Base-by-base conservation (phyloP, 139 green algal species). In the Micromonas commoda region DNA sequence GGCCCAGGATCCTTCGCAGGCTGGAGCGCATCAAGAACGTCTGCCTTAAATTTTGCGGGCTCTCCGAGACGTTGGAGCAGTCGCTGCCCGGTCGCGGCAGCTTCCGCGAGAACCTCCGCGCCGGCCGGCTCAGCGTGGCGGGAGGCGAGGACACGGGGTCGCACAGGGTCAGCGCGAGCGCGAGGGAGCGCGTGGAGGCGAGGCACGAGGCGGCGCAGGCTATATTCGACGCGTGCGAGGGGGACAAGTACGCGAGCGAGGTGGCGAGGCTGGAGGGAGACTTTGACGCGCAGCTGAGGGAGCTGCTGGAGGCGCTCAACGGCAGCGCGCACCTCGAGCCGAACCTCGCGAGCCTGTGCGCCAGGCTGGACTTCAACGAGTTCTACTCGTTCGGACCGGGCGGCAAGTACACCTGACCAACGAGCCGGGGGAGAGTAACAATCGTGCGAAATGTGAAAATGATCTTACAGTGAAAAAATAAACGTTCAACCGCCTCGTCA, bases 1-100 rank as follows among this genome's bases (percentile, higher is more conserved):
- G 65, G 29, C 81, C 78, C 13, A 77, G 45, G 64, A 77, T 86
- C 16, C 51, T 86, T 33, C 61, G 71, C 1, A 74, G 75, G 1
- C 67, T 82, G 23, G 80, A 81, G 29, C 23, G 20, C 2, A 52
- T 78, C 31, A 35, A 52, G 16, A 19, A 23, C 6, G 26, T 34
- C 52, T 78, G 72, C 51, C 32, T 68, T 31, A 61, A 28, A 54
- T 68, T 78, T 52, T n/a, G 20, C 31, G 20, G 29, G 19, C 35
- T n/a, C 35, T 66, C 34, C 71, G n/a, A 77, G 29, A 19, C 23
- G 9, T 66, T n/a, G n/a, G n/a, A n/a, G n/a, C n/a, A 26, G 21
- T 26, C 23, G 21, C 53, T 23, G 53, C 21, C 53, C 23, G 53
- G 21, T 23, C 23, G 53, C 53, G 23, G 21, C 21, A 21, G 23